Percentiles rank a stretch among this genome's conserved stretches.
Evolutionary conservation across 2,329 filamentous ascomycete genomes (phyloP).

Genomic region (Corynespora cassiicola): DNA sequence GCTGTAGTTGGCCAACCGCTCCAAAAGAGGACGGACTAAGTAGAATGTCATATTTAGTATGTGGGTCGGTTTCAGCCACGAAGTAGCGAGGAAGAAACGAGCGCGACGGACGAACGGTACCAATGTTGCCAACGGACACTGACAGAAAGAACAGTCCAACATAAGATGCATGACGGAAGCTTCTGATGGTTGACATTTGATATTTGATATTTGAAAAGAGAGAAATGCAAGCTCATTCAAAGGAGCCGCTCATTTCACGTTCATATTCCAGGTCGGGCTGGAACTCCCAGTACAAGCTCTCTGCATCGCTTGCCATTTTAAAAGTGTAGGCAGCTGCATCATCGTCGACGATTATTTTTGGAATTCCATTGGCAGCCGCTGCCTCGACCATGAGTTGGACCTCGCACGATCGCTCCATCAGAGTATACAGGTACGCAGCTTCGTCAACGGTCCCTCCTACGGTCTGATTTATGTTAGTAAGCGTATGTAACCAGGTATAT

Average conservation of each 20-base stretch:
- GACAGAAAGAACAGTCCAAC: no score
- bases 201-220: no score
- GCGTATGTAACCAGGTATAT: neutral
- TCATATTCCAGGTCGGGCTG: conserved; percentile 60
- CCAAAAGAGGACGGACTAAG: no score
- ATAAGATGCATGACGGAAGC: no score
- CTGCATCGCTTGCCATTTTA: conserved; percentile 54
- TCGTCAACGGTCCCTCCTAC: conserved; percentile 77
- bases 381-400: conserved; percentile 74
- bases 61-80: no score
- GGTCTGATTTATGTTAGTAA: conserved; percentile 47
- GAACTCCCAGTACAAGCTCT: conserved; percentile 59
- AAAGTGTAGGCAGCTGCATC: conserved; percentile 63
- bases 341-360: conserved; percentile 62
- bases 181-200: no score
- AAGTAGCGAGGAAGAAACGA: no score
- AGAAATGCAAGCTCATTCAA: conserved; percentile 13
- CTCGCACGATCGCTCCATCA: conserved; percentile 72
- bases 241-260: conserved; percentile 35
- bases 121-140: no score
- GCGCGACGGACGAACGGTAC: no score
- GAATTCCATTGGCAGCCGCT: conserved; percentile 61
- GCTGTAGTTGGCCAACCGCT: no score
- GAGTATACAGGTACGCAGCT: conserved; percentile 72
- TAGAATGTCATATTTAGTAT: no score